Conservation (phyloP, 2,329 filamentous ascomycete genomes). For the Clonostachys byssicola region DNA sequence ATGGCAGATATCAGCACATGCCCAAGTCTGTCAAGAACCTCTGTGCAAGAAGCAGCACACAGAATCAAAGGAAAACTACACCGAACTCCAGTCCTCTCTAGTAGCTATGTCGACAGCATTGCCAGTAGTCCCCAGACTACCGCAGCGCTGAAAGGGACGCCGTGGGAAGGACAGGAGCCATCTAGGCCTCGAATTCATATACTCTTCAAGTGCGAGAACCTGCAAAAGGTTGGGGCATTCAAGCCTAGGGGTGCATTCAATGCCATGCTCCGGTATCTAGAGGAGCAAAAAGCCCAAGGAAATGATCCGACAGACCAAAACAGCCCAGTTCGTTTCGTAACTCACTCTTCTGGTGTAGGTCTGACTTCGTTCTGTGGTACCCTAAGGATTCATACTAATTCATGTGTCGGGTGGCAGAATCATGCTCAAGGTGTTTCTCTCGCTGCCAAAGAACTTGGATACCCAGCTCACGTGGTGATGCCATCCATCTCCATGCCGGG, state of each 20-base stretch:
- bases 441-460: constrained; percentile 60
- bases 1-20: too few species aligned
- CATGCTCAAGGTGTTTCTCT: constrained; percentile 85
- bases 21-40: too few species aligned
- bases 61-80: too few species aligned
- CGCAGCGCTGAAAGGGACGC: constrained; percentile 1
- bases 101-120: too few species aligned
- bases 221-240: constrained; percentile 79
- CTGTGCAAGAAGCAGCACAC: too few species aligned
- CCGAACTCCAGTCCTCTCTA: too few species aligned
- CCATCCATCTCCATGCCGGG: constrained; percentile 67
- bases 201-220: constrained; percentile 86
- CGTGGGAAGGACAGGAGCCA: constrained; percentile 41
- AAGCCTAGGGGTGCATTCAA: constrained; percentile 81
- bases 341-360: background rate
- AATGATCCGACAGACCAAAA: constrained; percentile 57
- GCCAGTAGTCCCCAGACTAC: too few species aligned
- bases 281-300: constrained; percentile 49
- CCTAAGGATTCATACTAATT: background rate
- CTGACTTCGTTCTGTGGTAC: background rate
- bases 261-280: constrained; percentile 60
- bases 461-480: constrained; percentile 81
- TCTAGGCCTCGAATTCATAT: constrained; percentile 60
- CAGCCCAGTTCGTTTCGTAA: constrained; percentile 72
- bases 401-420: constrained; percentile 53